Evolutionary conservation across 441 rosid genomes (phyloP).

Genomic region (Croton setiger): DNA sequence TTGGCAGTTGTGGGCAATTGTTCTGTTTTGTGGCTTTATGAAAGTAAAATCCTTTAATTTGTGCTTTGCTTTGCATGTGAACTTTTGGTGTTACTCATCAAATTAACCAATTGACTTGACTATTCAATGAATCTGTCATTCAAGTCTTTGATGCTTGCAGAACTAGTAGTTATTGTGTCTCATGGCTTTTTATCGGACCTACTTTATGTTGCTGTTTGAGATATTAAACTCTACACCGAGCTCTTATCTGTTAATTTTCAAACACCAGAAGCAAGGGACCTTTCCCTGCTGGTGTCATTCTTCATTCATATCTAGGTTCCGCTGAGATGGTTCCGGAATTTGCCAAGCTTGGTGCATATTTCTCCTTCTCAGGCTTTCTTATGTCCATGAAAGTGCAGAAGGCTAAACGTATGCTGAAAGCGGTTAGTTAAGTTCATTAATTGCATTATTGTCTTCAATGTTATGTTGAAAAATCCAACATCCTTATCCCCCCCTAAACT

Average conservation of each 20-base stretch:
- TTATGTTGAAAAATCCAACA: background rate
- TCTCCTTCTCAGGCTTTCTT: conserved; percentile 82
- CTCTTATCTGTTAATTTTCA: conserved; percentile 11
- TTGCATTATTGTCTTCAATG: conserved; percentile 6
- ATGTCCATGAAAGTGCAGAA: conserved; percentile 65
- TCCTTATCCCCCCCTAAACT: conserved; percentile 20
- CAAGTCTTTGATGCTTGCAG: too few species aligned
- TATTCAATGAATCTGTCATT: too few species aligned
- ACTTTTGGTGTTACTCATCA: too few species aligned
- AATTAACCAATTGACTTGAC: background rate
- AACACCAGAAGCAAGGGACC: conserved; percentile 65
- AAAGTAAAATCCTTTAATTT: background rate
- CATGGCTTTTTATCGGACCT: background rate
- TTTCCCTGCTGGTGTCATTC: conserved; percentile 79
- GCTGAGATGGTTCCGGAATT: conserved; percentile 90
- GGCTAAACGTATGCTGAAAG: conserved; percentile 65
- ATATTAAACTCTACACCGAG: conserved; percentile 2
- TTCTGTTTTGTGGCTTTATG: background rate
- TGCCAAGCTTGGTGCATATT: conserved; percentile 79
- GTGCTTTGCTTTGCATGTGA: background rate
- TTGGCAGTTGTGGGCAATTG: background rate
- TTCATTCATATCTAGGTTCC: conserved; percentile 84
- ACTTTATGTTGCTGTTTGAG: conserved; percentile 2
- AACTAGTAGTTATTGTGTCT: background rate
- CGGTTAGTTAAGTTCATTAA: conserved; percentile 46